Evolutionary conservation across 2,329 filamentous ascomycete genomes (phyloP), one percentile per base, ranked within the genome.

Genomic region (Xylaria sp.): DNA sequence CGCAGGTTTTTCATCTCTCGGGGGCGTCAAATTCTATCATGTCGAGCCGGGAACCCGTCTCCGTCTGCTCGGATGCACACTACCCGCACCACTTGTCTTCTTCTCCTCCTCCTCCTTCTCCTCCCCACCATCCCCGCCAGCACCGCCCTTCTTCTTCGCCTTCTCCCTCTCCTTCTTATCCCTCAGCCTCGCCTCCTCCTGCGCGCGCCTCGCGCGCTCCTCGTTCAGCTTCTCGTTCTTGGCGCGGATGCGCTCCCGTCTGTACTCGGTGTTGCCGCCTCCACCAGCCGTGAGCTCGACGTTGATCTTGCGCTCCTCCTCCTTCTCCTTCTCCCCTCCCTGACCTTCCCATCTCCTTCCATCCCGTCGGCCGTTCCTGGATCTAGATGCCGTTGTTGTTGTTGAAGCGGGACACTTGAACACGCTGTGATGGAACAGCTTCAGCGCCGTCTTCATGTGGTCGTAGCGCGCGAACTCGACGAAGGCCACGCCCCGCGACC

Each of bases 211-310:
- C 51, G 79, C 75, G 47, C 86, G 82, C 79, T 87, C 84, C 75
- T 92, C 93, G 72, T 92, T 87, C 56, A 97, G 85, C 81, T 94
- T 95, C 74, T 87, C 84, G 82, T 98, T 97, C 87, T 97, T 97
- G 65, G 86, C 86, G 74, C 87, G 85, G 78, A 98, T 93, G 82
- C 94, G 96, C 65, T 90, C 86, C 76, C 87, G 88, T 70, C 95
- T 86, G 63, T 85, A 81, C 70, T 89, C 85, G 51, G 88, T 92
- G 78, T 94, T 96, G 68, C 90, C 90, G 67, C 95, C 95, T 45
- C 94, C 94, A 58, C 94, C 94, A 66, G 92, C 94, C 86, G 94
- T 97, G 72, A 98, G 81, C 81, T 97, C 95, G 29, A 97, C 92
- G 77, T 97, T 97, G 75, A 98, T 96, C 80, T 90, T 92, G 73